Evolutionary conservation across 2,329 filamentous ascomycete species (phyloP), one percentile per base, ranked within the genome.

Genomic region (Fusarium pininemorale): DNA sequence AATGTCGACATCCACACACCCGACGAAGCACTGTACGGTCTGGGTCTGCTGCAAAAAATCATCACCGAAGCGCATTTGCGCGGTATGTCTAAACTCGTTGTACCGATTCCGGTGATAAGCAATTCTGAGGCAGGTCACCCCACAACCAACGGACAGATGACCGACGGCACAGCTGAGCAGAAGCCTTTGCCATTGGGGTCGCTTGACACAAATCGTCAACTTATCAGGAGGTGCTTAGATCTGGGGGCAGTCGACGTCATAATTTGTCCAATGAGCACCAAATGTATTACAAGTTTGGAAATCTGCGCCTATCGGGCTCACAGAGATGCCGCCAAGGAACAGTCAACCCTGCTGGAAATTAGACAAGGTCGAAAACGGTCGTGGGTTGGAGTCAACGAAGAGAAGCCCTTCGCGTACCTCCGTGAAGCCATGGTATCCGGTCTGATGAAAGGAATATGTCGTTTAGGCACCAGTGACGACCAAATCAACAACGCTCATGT

Each of bases 371-470:
- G 95, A 63, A 97, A 97, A 82, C 90, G 94, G 60, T 98, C 95
- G 0, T 98, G 95, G 95, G 94, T 98, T 47, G 95, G 95, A 32
- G 89, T 97, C 16, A 90, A 94, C 78, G 93, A 96, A 75, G 90
- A 94, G 76, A 93, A 95, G 80, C 94, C 95, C 3, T 98, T 95
- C 83, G 92, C 94, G 22, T 98, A 98, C 83, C 84, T 98, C 62
- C 89, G 95, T 69, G 95, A 98, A 84, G 94, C 93, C 56, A 98
- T 98, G 94, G 95, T 98, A 10, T 96, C 94, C 4, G 92, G 92
- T 64, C 87, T 98, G 65, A 96, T 98, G 93, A 92, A 92, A 78
- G 91, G 94, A 42, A 98, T 98, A 62, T 98, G 95, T 82, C 93
- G 92, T 72, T 89, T 87, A 45, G 80, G 90, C 87, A 84, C 91